Percentiles rank a stretch among this genome's conserved stretches.
phyloP scores from a whole-genome alignment of 768 basidiomycete species.

The Lentinus tigrinus region DNA sequence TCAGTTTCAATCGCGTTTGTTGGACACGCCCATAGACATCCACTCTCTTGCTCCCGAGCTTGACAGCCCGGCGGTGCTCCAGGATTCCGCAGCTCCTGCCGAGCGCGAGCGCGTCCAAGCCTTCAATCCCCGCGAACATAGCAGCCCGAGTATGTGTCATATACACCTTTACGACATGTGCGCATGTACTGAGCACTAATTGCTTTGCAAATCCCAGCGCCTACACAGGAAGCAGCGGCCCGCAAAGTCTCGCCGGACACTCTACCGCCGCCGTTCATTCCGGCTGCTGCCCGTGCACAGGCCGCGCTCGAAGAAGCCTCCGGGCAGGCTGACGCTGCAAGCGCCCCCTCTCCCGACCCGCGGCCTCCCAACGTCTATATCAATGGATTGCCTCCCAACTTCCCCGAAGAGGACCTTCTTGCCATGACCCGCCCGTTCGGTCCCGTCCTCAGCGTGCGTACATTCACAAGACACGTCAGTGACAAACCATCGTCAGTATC shows the following conservation, averaged over 20 bases:
- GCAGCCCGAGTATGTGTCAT: slow-evolving; percentile 9
- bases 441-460: slow-evolving; percentile 71
- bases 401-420: slow-evolving; percentile 76
- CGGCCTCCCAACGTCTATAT: slow-evolving; percentile 76
- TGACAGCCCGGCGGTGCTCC: neutral
- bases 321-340: neutral
- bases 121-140: neutral
- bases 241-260: neutral
- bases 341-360: neutral
- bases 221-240: neutral
- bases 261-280: slow-evolving; percentile 12
- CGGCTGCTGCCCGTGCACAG: neutral
- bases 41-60: slow-evolving; percentile 12
- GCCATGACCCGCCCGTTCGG: slow-evolving; percentile 74
- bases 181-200: neutral
- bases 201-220: neutral
- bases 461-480: slow-evolving; percentile 80
- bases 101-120: neutral
- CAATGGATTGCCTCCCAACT: slow-evolving; percentile 83
- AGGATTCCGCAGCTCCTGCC: neutral
- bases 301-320: neutral
- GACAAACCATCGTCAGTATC: slow-evolving; percentile 55
- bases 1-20: slow-evolving; percentile 17
- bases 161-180: too few relatives aligned
- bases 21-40: slow-evolving; percentile 20